phyloP scores from a whole-genome alignment of 2,329 filamentous ascomycete genomes.

The Colletotrichum lini region DNA sequence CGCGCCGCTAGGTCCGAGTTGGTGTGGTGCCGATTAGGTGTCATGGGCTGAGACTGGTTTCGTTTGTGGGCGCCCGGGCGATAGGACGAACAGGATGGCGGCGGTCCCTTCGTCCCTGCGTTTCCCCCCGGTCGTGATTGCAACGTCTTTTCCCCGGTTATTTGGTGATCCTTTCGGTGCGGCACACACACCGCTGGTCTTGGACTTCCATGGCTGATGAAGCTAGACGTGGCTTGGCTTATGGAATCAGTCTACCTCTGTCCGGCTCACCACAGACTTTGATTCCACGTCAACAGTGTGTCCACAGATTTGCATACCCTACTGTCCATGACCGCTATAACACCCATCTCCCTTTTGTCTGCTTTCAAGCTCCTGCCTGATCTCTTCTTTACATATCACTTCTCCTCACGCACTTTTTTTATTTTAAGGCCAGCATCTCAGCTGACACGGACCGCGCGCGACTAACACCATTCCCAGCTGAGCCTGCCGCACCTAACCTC shows the following conservation, averaged over 20 bases:
- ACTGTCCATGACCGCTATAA: not conserved
- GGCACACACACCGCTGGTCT: conserved; percentile 29
- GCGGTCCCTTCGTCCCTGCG: not conserved
- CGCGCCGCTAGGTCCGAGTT: conserved; percentile 26
- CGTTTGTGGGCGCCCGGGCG: not conserved
- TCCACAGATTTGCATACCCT: not conserved
- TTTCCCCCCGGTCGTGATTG: conserved; percentile 16
- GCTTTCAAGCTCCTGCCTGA: not conserved
- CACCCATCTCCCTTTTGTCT: not conserved
- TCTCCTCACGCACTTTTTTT: not conserved
- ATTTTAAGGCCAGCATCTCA: not conserved
- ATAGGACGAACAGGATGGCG: not conserved
- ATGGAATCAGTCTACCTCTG: conserved; percentile 31
- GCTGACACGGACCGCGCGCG: not conserved
- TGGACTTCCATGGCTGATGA: conserved; percentile 11
- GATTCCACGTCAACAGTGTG: not conserved
- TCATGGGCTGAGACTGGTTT: not conserved
- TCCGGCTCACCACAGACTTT: conserved; percentile 4
- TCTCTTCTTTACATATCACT: not conserved
- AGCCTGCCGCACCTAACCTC: conserved; percentile 1
- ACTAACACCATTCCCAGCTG: conserved; percentile 8
- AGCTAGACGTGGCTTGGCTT: conserved; percentile 24
- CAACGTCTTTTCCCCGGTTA: conserved; percentile 4
- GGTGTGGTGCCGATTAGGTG: conserved; percentile 14
- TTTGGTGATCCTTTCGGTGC: conserved; percentile 6